Base-by-base conservation (phyloP, 441 rosid species). In the Populus hybrid region DNA sequence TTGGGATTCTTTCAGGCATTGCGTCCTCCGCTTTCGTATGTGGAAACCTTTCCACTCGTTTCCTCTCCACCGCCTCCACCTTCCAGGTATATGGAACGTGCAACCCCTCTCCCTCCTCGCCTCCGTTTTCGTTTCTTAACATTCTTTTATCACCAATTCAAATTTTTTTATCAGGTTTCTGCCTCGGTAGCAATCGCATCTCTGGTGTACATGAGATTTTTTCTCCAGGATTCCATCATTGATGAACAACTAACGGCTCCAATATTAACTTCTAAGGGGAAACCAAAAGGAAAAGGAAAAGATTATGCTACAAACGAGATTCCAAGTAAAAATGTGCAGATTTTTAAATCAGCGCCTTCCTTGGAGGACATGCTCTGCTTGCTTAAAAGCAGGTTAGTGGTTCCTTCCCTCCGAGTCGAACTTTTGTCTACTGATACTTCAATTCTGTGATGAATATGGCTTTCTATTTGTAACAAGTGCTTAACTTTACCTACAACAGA, bases 1-100 rank as follows among this genome's bases (percentile, higher is more conserved):
- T 94, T 7, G 97, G 93, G 36, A 87, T 90, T 65, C 88, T 94
- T 9, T 87, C 97, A 1, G 97, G 98, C 4, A 86, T 92, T 38
- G 90, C 86, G 61, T 91, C 97, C 1, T 85, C 91, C 18, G 91
- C 97, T 14, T 94, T 91, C 59, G 97, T 94, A 6, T 91, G 93
- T 38, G 98, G 92, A 70, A 94, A 83, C 75, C 82, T 93, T 5
- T 89, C 91, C 19, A 79, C 98, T 75, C 97, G 98, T 9, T 92
- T 94, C 82, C 90, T 94, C 79, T 87, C 98, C 65, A 89, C 91
- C 21, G 65, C 93, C 5, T 76, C 88, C 75, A 91, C 91, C 69
- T 94, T 94, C 79, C 94, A 87, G 92, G 98, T 94, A 61, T 10
- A 53, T 16, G 0, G 24, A 2, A 30, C 40, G 21, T 30, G 18